These are phyloP conservation scores for Fusarium armeniacum DNA, from an alignment of 2,329 filamentous ascomycete genomes.

Conservation along the genomic window DNA sequence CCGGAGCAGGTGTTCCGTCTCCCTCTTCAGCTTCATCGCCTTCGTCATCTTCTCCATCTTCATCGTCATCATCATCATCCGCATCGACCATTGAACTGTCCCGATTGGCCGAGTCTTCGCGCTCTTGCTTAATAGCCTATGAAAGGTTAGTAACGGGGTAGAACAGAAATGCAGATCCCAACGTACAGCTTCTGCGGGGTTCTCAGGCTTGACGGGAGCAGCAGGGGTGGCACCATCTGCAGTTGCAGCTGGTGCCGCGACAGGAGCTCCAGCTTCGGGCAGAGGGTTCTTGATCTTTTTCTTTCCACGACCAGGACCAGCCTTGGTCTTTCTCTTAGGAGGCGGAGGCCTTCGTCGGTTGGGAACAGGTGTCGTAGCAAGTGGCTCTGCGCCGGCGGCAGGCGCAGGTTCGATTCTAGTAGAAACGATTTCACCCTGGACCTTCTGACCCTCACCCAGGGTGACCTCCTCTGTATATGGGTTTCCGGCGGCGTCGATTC, in stretches of 20 bases:
- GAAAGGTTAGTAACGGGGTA: conserved; percentile 36
- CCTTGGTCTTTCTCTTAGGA: conserved; percentile 85
- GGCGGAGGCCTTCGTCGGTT: conserved; percentile 76
- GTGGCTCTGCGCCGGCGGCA: conserved; percentile 65
- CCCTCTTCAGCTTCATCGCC: conserved; percentile 64
- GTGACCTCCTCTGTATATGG: conserved; percentile 87
- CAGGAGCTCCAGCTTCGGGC: conserved; percentile 54
- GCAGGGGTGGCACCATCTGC: conserved; percentile 56
- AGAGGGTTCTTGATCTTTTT: conserved; percentile 78
- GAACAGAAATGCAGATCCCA: neutral
- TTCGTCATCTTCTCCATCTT: conserved; percentile 63
- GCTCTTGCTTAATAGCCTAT: conserved; percentile 60
- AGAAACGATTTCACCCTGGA: conserved; percentile 85
- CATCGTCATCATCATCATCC: conserved; percentile 62
- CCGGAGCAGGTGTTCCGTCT: conserved; percentile 54
- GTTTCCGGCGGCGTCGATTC: conserved; percentile 83
- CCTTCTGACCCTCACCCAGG: conserved; percentile 80
- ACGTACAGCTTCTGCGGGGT: conserved; percentile 54
- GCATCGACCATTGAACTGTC: conserved; percentile 69
- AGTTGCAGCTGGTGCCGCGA: conserved; percentile 54
- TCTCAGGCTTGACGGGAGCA: conserved; percentile 57
- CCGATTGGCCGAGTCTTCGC: conserved; percentile 60
- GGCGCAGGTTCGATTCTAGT: conserved; percentile 66
- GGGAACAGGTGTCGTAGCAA: conserved; percentile 58
- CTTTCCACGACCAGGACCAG: conserved; percentile 78